Conservation (phyloP, 345 rosid species). For the Litchi chinensis region DNA sequence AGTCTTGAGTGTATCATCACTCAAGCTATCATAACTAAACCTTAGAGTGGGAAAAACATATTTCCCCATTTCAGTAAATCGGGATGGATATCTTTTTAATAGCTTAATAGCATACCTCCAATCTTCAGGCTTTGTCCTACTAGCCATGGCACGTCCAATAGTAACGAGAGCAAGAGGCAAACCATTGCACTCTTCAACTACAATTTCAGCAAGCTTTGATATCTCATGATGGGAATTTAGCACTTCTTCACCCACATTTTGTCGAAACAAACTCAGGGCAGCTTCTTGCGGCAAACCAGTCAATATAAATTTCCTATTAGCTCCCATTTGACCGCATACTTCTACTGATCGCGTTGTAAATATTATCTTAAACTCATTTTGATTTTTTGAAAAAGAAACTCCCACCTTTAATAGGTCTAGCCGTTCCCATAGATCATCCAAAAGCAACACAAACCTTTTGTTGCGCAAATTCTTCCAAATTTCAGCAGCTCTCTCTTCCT, state of each 20-base stretch:
- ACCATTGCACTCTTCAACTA: neutral
- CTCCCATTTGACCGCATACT: neutral
- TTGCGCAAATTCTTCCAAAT: too few relatives aligned
- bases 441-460: neutral
- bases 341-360: neutral
- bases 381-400: neutral
- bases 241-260: neutral
- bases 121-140: neutral
- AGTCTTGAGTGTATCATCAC: neutral
- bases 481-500: neutral
- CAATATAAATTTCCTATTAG: neutral
- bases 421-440: neutral
- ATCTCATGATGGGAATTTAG: neutral
- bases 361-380: neutral
- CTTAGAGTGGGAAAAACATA: neutral
- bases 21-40: neutral
- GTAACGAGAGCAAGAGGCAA: constrained; percentile 15
- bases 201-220: neutral
- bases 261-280: neutral
- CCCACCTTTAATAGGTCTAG: neutral
- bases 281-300: neutral
- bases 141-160: neutral
- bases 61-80: neutral
- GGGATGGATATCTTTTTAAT: neutral
- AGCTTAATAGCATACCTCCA: neutral